These are phyloP conservation scores for Pisolithus albus DNA, from an alignment of 768 basidiomycete species.

Conservation along the genomic window DNA sequence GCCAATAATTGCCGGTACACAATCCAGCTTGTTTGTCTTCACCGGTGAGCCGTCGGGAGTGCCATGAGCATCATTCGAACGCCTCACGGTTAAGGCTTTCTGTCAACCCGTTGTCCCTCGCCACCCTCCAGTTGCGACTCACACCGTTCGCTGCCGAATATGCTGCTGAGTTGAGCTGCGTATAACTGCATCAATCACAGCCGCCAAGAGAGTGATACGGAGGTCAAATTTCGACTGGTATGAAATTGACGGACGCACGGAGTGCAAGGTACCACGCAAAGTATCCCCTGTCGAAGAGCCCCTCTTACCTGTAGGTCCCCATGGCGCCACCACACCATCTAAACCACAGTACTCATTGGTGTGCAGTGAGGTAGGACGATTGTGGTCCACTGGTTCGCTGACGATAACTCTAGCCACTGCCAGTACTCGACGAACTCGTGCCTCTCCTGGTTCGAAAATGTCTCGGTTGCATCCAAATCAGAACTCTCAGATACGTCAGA, in stretches of 20 bases:
- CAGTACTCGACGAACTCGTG: slow-evolving; percentile 74
- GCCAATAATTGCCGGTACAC: no score
- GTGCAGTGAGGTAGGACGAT: background rate
- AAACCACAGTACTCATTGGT: background rate
- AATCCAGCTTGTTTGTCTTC: slow-evolving; percentile 4
- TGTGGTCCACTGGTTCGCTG: slow-evolving; percentile 14
- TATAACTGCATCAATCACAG: no score
- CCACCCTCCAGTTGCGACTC: no score
- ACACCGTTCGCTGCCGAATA: no score
- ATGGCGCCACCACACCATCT: background rate
- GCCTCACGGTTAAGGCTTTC: no score
- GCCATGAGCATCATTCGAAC: no score
- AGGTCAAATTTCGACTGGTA: no score
- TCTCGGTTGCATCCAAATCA: slow-evolving; percentile 31
- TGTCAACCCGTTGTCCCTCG: no score
- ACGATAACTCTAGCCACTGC: slow-evolving; percentile 84
- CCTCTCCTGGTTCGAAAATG: slow-evolving; percentile 46
- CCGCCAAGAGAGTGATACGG: no score
- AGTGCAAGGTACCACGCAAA: no score
- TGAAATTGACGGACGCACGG: no score
- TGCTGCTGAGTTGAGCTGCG: no score
- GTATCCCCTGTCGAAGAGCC: background rate
- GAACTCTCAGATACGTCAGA: slow-evolving; percentile 17
- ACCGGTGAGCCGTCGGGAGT: slow-evolving; percentile 17
- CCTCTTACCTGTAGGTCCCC: background rate